A percentile compares a stretch with the other conserved stretches of the same genome.
Conservation (phyloP, 139 green algal species). For the Volvox africanus region DNA sequence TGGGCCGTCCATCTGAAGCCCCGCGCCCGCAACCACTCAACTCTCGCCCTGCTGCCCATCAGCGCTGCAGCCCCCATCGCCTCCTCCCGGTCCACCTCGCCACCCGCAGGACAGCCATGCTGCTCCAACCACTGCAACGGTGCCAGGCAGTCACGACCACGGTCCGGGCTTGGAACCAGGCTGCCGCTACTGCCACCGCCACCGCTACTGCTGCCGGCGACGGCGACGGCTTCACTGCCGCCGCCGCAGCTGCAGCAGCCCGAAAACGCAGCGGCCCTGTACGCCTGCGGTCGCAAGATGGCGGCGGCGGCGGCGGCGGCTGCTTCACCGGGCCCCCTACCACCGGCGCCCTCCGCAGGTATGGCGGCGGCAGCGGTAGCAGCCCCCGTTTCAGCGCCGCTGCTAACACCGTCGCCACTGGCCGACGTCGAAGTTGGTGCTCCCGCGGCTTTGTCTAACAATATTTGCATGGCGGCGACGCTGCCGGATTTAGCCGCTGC, state of each 20-base stretch:
- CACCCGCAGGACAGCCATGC: not conserved
- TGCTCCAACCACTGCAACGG: not conserved
- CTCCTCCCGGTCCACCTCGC: not conserved
- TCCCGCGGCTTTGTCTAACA: not conserved
- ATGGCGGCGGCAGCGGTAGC: not conserved
- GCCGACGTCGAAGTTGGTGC: too few relatives aligned
- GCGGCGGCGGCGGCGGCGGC: not conserved
- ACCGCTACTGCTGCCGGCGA: not conserved
- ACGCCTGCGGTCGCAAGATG: not conserved
- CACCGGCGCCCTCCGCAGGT: not conserved
- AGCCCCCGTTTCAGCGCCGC: too few relatives aligned
- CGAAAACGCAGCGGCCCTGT: conserved; percentile 2
- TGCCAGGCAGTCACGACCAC: not conserved
- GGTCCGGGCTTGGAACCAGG: not conserved
- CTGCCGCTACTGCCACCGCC: not conserved
- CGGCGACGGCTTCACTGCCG: not conserved
- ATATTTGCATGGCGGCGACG: not conserved
- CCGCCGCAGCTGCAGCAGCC: not conserved
- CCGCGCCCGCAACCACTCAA: conserved; percentile 25
- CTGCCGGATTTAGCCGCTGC: not conserved
- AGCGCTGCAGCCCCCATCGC: not conserved
- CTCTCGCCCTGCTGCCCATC: not conserved
- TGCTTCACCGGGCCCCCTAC: not conserved
- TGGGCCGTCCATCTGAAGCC: not conserved
- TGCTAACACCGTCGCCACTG: too few relatives aligned